phyloP scores from a whole-genome alignment of 768 basidiomycete species.

The Cystobasidiopsis lactophilus region DNA sequence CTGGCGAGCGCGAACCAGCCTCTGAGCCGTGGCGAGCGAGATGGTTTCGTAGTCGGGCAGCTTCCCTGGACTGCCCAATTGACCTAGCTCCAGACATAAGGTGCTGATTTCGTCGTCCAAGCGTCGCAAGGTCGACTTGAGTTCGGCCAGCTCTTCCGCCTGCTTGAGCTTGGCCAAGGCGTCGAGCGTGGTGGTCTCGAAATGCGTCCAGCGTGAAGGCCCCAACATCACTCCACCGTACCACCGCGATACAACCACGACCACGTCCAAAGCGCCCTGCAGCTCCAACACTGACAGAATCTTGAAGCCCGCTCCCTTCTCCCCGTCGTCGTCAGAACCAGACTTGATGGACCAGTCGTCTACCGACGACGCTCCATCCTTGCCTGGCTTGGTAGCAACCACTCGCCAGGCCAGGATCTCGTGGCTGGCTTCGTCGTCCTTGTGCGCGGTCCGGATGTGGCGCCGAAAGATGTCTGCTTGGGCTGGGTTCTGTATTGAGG shows the following conservation, averaged over 20 bases:
- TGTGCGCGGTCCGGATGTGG: neutral
- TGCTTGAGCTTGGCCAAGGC: neutral
- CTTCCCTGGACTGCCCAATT: neutral
- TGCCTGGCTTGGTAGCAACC: neutral
- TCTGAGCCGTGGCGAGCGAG: neutral
- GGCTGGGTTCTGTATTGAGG: neutral
- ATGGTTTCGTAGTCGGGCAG: neutral
- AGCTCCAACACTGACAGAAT: neutral
- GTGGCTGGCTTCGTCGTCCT: neutral
- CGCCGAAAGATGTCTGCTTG: neutral
- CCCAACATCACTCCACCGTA: no score
- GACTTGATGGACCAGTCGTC: neutral
- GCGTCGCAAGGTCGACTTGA: neutral
- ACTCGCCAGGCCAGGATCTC: neutral
- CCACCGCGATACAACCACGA: neutral
- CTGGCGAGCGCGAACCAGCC: neutral
- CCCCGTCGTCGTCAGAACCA: neutral
- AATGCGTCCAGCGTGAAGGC: neutral
- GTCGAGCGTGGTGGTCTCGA: neutral
- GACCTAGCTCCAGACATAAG: neutral
- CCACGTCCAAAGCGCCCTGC: neutral
- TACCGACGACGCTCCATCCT: neutral
- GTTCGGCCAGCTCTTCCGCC: neutral
- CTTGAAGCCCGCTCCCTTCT: neutral
- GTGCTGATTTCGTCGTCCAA: neutral